Percentiles rank a stretch among this genome's conserved stretches.
Conservation (phyloP, 2,329 filamentous ascomycete species). For the Chaetomiaceae sp. region DNA sequence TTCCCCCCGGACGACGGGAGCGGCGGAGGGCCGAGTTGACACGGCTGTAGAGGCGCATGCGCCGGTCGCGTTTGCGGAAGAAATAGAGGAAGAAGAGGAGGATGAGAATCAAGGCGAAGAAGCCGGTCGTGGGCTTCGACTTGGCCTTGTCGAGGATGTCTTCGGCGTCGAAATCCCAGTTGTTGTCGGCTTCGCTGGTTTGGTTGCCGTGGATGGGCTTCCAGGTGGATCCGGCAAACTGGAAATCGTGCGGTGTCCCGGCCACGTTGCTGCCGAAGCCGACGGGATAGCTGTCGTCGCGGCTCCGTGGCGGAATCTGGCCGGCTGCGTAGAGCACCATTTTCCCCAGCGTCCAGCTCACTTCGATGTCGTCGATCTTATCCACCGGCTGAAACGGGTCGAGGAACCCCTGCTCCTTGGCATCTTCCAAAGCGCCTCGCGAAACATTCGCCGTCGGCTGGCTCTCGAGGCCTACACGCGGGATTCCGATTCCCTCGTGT, state of each 20-base stretch:
- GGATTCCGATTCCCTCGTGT: constrained; percentile 92
- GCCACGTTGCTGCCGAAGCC: constrained; percentile 84
- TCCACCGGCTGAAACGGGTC: constrained; percentile 90
- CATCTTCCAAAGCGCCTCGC: constrained; percentile 59
- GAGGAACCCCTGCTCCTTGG: constrained; percentile 67
- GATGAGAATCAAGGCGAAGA: constrained; percentile 72
- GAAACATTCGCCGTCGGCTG: constrained; percentile 62
- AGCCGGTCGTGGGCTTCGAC: constrained; percentile 62
- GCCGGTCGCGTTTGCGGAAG: constrained; percentile 72
- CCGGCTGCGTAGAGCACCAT: constrained; percentile 93
- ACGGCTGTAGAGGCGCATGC: constrained; percentile 54
- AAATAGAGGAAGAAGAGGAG: constrained; percentile 64
- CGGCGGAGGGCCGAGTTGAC: constrained; percentile 40
- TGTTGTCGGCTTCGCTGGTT: constrained; percentile 42
- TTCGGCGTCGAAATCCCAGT: constrained; percentile 47
- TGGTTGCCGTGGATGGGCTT: constrained; percentile 26
- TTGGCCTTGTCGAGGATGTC: constrained; percentile 61
- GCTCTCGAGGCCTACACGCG: constrained; percentile 71
- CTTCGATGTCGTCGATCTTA: constrained; percentile 83
- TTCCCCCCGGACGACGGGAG: constrained; percentile 36
- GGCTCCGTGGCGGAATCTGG: constrained; percentile 63
- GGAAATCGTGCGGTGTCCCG: constrained; percentile 69
- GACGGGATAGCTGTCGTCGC: constrained; percentile 60
- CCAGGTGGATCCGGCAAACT: constrained; percentile 63
- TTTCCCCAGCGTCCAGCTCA: constrained; percentile 95